phyloP scores from a whole-genome alignment of 129 eudicot genomes.

The Lonicera japonica region DNA sequence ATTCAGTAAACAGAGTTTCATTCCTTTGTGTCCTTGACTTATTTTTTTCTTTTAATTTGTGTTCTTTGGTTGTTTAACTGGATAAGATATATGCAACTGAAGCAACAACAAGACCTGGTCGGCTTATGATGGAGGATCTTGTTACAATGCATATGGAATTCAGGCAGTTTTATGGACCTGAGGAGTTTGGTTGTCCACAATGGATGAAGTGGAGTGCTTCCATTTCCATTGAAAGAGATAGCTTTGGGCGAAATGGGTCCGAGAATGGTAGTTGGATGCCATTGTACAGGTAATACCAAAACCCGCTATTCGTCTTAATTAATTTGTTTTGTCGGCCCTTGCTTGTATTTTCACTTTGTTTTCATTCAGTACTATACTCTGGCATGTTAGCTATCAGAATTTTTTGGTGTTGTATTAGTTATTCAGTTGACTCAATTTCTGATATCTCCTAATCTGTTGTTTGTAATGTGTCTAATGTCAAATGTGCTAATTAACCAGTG shows the following conservation, averaged over 20 bases:
- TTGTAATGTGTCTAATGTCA: too few relatives aligned
- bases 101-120: constrained; percentile 61
- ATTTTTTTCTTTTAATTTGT: background rate
- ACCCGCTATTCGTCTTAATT: too few relatives aligned
- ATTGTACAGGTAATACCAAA: constrained; percentile 80
- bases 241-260: constrained; percentile 57
- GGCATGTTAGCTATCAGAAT: too few relatives aligned
- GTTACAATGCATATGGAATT: constrained; percentile 74
- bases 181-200: constrained; percentile 36
- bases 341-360: background rate
- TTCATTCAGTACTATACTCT: too few relatives aligned
- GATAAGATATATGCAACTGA: constrained; percentile 84
- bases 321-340: background rate
- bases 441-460: too few relatives aligned
- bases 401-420: too few relatives aligned
- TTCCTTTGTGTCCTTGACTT: background rate
- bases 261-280: constrained; percentile 73
- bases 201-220: constrained; percentile 75
- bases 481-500: too few relatives aligned
- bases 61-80: background rate
- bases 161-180: constrained; percentile 75
- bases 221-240: constrained; percentile 44
- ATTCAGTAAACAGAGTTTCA: constrained; percentile 1
- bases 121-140: constrained; percentile 89
- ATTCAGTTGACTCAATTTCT: too few relatives aligned